Conservation (phyloP, 805 yeast species). For the Saccharomyces jurei region DNA sequence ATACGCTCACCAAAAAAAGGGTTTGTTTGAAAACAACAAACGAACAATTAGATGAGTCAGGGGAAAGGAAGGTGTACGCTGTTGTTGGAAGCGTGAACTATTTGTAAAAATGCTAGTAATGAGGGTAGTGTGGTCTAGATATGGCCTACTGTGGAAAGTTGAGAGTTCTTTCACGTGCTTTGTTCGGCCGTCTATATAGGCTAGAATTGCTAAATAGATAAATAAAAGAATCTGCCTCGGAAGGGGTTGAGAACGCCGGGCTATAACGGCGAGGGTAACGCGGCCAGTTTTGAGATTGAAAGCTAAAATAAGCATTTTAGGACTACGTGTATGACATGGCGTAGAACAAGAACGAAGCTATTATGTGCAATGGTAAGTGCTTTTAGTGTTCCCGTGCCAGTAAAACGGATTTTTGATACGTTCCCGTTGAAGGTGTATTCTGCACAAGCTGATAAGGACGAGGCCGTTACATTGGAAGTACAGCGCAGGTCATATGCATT, state of each 20-base stretch:
- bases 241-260: neutral
- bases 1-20: neutral
- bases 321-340: neutral
- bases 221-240: neutral
- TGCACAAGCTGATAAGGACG: conserved; percentile 28
- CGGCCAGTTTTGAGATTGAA: neutral
- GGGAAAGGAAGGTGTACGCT: neutral
- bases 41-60: neutral
- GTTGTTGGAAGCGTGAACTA: neutral
- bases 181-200: neutral
- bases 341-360: neutral
- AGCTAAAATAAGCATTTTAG: neutral
- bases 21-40: neutral
- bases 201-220: neutral
- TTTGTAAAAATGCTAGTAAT: neutral
- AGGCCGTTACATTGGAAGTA: conserved; percentile 20
- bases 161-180: neutral
- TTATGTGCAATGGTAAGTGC: neutral
- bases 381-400: conserved; percentile 33
- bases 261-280: neutral
- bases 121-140: neutral
- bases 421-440: conserved; percentile 45
- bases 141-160: neutral
- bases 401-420: conserved; percentile 39
- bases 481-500: conserved; percentile 20